These are phyloP conservation scores for Abrus precatorius DNA, from an alignment of 306 rosid genomes.

Conservation along the genomic window DNA sequence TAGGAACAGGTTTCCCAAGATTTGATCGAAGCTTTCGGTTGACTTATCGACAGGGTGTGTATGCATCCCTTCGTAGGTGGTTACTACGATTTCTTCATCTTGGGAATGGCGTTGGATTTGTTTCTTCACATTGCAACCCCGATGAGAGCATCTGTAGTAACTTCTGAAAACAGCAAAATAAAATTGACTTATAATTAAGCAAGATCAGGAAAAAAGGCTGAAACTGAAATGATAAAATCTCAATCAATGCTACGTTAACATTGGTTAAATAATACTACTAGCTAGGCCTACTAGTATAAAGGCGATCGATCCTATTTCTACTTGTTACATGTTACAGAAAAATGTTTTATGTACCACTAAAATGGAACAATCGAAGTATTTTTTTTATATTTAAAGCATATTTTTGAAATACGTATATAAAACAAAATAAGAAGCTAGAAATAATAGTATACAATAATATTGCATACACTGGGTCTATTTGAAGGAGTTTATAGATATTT, in stretches of 20 bases:
- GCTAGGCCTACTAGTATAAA: not conserved
- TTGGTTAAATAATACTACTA: not conserved
- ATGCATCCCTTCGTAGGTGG: conserved; percentile 67
- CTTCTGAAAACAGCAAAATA: conserved; percentile 53
- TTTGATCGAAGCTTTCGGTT: conserved; percentile 33
- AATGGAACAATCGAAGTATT: too few species aligned
- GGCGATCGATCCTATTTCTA: not conserved
- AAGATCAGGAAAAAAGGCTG: not conserved
- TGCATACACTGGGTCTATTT: too few species aligned
- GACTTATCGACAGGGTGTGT: conserved; percentile 45
- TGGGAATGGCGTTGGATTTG: conserved; percentile 66
- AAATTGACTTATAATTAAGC: conserved; percentile 7
- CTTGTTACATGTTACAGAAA: not conserved
- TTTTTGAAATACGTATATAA: too few species aligned
- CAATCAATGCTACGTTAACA: not conserved
- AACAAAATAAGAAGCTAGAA: too few species aligned
- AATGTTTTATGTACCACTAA: too few species aligned
- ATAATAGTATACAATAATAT: too few species aligned
- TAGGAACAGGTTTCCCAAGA: not conserved
- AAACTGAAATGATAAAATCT: not conserved
- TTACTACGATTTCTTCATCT: conserved; percentile 66
- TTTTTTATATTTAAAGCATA: too few species aligned
- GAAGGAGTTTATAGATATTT: too few species aligned
- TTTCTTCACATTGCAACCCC: conserved; percentile 77
- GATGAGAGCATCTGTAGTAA: conserved; percentile 71